Conservation (phyloP, 2,329 filamentous ascomycete species). For the Sporothrix sp. region DNA sequence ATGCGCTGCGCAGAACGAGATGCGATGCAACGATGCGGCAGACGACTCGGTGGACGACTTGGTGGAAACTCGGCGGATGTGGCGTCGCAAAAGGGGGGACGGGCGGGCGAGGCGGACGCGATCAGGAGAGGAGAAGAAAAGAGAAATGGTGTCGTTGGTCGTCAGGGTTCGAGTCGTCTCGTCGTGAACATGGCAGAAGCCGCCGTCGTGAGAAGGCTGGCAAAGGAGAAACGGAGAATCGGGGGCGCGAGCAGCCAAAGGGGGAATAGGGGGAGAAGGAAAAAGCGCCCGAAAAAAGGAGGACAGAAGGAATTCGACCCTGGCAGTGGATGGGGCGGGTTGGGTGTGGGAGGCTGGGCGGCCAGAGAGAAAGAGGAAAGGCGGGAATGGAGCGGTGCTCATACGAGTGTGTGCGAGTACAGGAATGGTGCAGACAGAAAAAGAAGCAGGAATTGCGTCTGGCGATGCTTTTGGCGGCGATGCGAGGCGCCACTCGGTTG, state of each 20-base stretch:
- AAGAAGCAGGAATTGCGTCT: no score
- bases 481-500: no score
- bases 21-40: not conserved
- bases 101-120: not conserved
- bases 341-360: conserved; percentile 10
- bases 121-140: not conserved
- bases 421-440: no score
- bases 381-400: no score
- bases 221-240: not conserved
- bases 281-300: conserved; percentile 9
- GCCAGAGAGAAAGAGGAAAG: conserved; percentile 4
- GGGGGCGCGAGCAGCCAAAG: conserved; percentile 4
- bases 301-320: not conserved
- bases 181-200: not conserved
- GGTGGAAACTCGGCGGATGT: no score
- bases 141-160: not conserved
- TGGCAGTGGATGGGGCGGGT: conserved; percentile 2
- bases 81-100: not conserved
- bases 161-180: not conserved
- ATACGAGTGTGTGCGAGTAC: no score
- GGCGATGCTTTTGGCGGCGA: no score
- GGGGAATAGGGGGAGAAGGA: conserved; percentile 9
- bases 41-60: not conserved
- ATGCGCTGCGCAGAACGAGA: no score
- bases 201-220: conserved; percentile 12